A percentile compares a stretch with the other conserved stretches of the same genome.
Evolutionary conservation across 176 grass and related monocot species (phyloP).

Genomic region (Triticum dicoccoides): DNA sequence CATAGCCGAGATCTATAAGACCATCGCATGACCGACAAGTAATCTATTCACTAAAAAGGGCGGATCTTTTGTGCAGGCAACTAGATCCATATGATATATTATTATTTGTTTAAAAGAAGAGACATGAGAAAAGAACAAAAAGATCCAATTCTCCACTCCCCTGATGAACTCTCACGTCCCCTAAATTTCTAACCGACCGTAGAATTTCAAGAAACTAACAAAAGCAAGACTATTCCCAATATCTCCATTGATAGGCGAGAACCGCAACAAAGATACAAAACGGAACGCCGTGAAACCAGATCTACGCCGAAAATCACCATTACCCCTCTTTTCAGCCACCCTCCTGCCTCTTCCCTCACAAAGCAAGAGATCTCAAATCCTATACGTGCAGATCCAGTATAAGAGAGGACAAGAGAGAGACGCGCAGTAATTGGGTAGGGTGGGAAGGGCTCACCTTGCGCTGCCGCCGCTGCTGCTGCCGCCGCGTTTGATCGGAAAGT

Average conservation of each 20-base stretch:
- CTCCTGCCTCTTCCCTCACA: too few species aligned
- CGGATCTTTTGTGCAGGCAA: background rate
- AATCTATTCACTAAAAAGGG: background rate
- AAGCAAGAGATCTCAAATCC: background rate
- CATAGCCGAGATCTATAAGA: background rate
- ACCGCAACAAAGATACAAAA: background rate
- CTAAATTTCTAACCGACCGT: background rate
- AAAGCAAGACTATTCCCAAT: background rate
- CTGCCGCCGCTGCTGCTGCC: background rate
- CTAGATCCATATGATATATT: background rate
- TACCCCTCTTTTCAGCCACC: background rate
- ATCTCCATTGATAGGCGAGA: background rate
- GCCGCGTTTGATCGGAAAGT: background rate
- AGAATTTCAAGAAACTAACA: background rate
- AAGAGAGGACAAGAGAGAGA: background rate
- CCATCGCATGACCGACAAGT: background rate
- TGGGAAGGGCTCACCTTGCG: background rate
- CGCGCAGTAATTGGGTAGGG: background rate
- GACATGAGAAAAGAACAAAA: background rate
- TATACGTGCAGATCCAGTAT: background rate
- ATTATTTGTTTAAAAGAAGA: background rate
- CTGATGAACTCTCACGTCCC: background rate
- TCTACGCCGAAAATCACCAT: background rate
- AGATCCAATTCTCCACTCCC: background rate
- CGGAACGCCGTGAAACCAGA: background rate